A percentile compares a stretch with the other conserved stretches of the same genome.
Conservation (phyloP, 805 yeast genomes). For the Ogataea saltuana region DNA sequence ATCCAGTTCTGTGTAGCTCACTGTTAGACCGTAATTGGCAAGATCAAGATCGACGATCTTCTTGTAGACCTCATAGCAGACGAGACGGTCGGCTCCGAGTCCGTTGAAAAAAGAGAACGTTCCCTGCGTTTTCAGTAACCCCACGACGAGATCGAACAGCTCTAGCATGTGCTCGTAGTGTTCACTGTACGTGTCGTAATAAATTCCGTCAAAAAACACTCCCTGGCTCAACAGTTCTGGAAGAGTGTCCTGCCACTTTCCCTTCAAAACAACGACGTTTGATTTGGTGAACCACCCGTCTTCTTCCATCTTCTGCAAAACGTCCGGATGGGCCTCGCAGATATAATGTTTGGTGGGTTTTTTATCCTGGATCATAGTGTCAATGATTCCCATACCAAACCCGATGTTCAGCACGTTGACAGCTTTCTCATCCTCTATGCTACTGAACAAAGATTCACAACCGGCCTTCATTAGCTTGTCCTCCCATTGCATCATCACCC, state of each 20-base stretch:
- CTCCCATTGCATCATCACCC: constrained; percentile 99
- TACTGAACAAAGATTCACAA: constrained; percentile 66
- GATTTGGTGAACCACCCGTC: constrained; percentile 84
- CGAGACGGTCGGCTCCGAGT: constrained; percentile 73
- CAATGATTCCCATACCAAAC: constrained; percentile 97
- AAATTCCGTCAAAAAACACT: constrained; percentile 84
- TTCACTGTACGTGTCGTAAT: constrained; percentile 92
- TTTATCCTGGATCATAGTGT: constrained; percentile 62
- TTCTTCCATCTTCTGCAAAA: constrained; percentile 58
- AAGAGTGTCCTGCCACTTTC: constrained; percentile 90
- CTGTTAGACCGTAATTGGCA: constrained; percentile 71
- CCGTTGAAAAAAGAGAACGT: constrained; percentile 92
- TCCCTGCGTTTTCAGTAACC: constrained; percentile 79
- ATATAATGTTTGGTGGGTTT: constrained; percentile 77
- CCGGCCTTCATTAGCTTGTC: constrained; percentile 77
- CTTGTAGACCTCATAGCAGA: constrained; percentile 81
- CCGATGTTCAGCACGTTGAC: constrained; percentile 77
- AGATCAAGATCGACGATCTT: constrained; percentile 79
- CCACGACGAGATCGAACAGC: constrained; percentile 78
- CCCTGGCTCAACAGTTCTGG: constrained; percentile 64
- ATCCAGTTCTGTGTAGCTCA: constrained; percentile 51
- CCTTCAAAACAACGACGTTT: constrained; percentile 73
- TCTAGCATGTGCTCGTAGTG: constrained; percentile 88
- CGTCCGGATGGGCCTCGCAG: constrained; percentile 95
- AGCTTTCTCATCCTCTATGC: constrained; percentile 38